Percentiles rank a stretch among this genome's conserved stretches.
Evolutionary conservation across 768 basidiomycete species (phyloP).

Genomic region (Rhodotorula graminis): DNA sequence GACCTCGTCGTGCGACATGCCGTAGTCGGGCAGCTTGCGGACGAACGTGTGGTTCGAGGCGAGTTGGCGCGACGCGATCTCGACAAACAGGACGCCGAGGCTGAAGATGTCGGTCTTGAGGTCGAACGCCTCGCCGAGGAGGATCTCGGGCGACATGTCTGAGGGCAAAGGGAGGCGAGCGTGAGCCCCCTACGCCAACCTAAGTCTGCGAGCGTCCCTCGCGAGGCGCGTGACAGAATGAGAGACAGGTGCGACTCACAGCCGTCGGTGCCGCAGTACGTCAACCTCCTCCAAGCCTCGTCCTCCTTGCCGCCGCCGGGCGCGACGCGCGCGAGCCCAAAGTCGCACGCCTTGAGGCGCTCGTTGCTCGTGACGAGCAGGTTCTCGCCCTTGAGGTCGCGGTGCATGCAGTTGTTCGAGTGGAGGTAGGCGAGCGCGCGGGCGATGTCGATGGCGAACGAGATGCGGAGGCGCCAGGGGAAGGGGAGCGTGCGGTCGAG

Average conservation of each 20-base stretch:
- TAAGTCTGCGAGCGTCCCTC: too few relatives aligned
- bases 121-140: slow-evolving; percentile 84
- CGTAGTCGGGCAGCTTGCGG: slow-evolving; percentile 71
- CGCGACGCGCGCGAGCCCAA: slow-evolving; percentile 92
- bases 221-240: too few relatives aligned
- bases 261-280: slow-evolving; percentile 30
- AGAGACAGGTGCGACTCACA: background rate
- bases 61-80: slow-evolving; percentile 76
- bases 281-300: slow-evolving; percentile 54
- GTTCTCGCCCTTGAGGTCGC: slow-evolving; percentile 95
- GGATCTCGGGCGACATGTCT: slow-evolving; percentile 87
- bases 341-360: slow-evolving; percentile 95
- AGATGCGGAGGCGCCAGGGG: slow-evolving; percentile 87
- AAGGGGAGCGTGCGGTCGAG: slow-evolving; percentile 54
- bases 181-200: too few relatives aligned
- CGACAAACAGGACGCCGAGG: slow-evolving; percentile 73
- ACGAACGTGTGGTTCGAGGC: slow-evolving; percentile 65
- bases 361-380: slow-evolving; percentile 90
- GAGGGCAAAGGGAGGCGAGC: background rate
- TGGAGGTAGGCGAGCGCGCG: slow-evolving; percentile 96
- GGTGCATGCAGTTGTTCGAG: slow-evolving; percentile 66
- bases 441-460: slow-evolving; percentile 89
- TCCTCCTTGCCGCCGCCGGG: slow-evolving; percentile 70
- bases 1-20: slow-evolving; percentile 70
- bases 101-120: slow-evolving; percentile 67